phyloP scores from a whole-genome alignment of 371 early-diverging fungal species.

The Mucor irregularis region DNA sequence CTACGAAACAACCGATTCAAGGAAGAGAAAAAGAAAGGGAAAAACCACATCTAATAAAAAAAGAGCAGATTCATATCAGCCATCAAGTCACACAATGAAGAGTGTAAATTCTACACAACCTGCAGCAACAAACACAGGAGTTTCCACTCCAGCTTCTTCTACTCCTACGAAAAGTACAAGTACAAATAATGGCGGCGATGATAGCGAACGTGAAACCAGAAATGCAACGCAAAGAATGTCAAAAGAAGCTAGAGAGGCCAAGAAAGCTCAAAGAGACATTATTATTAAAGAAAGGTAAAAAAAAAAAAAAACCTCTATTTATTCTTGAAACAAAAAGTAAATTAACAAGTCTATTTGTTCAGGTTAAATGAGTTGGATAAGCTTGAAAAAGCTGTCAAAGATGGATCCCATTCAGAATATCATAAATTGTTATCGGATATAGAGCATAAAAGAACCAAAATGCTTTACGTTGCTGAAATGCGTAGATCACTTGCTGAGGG shows the following conservation, averaged over 20 bases:
- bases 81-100: background rate
- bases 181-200: slow-evolving; percentile 10
- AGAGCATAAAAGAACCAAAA: slow-evolving; percentile 23
- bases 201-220: slow-evolving; percentile 31
- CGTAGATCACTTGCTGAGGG: slow-evolving; percentile 30
- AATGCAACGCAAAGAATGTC: slow-evolving; percentile 15
- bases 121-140: too few relatives aligned
- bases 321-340: too few relatives aligned
- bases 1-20: slow-evolving; percentile 20
- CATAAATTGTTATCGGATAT: slow-evolving; percentile 25
- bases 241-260: slow-evolving; percentile 29
- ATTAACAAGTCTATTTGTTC: too few relatives aligned
- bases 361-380: slow-evolving; percentile 32
- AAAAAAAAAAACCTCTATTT: background rate
- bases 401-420: slow-evolving; percentile 33
- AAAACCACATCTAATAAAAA: slow-evolving; percentile 12
- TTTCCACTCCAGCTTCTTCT: background rate
- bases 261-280: slow-evolving; percentile 24
- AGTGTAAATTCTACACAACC: background rate
- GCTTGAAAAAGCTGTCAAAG: slow-evolving; percentile 30
- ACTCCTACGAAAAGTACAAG: background rate
- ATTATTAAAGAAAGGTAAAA: slow-evolving; percentile 26
- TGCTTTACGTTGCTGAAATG: slow-evolving; percentile 21
- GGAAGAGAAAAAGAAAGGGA: slow-evolving; percentile 22
- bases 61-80: slow-evolving; percentile 7